phyloP scores from a whole-genome alignment of 371 early-diverging fungal species.

The Zychaea mexicana region DNA sequence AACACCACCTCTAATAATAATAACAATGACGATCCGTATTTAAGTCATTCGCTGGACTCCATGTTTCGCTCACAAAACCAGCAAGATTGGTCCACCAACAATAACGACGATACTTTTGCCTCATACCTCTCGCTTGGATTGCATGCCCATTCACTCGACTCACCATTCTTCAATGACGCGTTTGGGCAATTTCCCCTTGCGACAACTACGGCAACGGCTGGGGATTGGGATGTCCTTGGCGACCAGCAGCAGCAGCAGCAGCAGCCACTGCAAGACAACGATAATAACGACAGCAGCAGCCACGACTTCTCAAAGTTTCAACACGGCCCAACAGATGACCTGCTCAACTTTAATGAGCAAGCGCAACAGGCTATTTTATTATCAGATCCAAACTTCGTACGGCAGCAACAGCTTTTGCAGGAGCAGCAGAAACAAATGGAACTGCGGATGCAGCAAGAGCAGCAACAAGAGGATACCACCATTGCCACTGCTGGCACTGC shows the following conservation, averaged over 20 bases:
- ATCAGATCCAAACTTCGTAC: conserved; percentile 28
- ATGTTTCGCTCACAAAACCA: background rate
- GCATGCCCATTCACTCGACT: conserved; percentile 7
- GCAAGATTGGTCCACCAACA: conserved; percentile 8
- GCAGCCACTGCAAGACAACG: conserved; percentile 1
- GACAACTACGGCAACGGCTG: background rate
- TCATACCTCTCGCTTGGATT: conserved; percentile 4
- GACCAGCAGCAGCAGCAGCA: background rate
- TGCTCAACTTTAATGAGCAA: conserved; percentile 17
- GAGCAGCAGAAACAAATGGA: conserved; percentile 23
- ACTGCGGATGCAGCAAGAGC: conserved; percentile 3
- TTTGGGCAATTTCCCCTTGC: background rate
- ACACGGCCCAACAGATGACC: conserved; percentile 11
- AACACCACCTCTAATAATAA: background rate
- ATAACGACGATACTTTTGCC: background rate
- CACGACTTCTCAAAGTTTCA: background rate
- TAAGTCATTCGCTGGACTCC: background rate
- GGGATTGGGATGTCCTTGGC: conserved; percentile 6
- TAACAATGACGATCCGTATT: background rate
- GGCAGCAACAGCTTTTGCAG: conserved; percentile 30
- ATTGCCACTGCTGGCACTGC: background rate
- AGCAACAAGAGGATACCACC: conserved; percentile 6
- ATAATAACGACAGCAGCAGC: conserved; percentile 8
- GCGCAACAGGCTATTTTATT: conserved; percentile 30
- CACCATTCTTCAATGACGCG: conserved; percentile 6